Conservation (phyloP, 306 rosid species). For the Crataegus laevigata region DNA sequence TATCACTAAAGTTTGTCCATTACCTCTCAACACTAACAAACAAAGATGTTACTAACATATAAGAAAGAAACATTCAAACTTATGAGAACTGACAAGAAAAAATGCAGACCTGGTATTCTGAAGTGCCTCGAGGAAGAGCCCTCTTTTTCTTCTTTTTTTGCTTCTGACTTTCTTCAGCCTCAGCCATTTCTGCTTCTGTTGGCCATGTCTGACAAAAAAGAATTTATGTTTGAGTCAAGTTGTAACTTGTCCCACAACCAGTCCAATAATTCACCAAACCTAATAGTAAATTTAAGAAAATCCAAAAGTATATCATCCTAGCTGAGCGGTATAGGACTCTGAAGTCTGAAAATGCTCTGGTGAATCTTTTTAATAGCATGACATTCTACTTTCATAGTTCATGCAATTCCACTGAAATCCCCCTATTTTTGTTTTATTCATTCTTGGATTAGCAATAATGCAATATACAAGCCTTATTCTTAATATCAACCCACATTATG, state of each 20-base stretch:
- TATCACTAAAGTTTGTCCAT: constrained; percentile 1
- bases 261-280: not conserved
- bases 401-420: not conserved
- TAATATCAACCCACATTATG: not conserved
- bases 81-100: not conserved
- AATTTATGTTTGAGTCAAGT: not conserved
- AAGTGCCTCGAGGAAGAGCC: constrained; percentile 75
- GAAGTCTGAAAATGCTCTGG: too few species aligned
- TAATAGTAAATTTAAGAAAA: not conserved
- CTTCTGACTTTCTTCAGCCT: constrained; percentile 52
- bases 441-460: not conserved
- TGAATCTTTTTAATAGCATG: not conserved
- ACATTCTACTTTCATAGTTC: not conserved
- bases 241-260: not conserved
- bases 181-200: constrained; percentile 68
- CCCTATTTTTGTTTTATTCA: not conserved
- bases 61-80: not conserved
- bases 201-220: constrained; percentile 77
- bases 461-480: not conserved
- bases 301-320: not conserved
- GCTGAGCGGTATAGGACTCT: not conserved
- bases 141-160: constrained; percentile 51
- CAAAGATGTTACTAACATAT: not conserved
- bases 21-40: not conserved
- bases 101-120: constrained; percentile 77